Conservation (phyloP, 169 alveolate species). For the Eimeria nieschulzi region DNA sequence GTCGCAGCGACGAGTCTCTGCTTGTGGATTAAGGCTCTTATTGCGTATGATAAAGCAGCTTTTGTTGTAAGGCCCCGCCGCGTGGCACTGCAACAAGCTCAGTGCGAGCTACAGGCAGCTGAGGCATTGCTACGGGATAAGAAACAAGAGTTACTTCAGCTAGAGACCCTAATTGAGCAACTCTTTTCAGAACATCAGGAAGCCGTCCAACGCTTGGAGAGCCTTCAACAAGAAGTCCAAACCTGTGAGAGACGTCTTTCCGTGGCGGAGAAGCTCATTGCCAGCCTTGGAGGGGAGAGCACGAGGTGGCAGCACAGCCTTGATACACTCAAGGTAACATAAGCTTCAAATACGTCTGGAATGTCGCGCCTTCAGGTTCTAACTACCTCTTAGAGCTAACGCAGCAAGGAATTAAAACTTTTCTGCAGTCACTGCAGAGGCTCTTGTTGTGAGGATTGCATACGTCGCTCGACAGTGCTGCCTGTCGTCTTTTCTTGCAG, state of each 20-base stretch:
- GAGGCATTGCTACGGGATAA: slow-evolving; percentile 90
- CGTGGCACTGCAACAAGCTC: slow-evolving; percentile 92
- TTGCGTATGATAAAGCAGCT: slow-evolving; percentile 92
- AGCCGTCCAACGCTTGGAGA: slow-evolving; percentile 89
- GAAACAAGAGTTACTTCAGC: slow-evolving; percentile 90
- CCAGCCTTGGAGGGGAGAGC: slow-evolving; percentile 94
- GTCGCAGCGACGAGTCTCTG: slow-evolving; percentile 92
- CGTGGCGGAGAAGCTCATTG: slow-evolving; percentile 95
- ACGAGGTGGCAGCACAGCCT: slow-evolving; percentile 95
- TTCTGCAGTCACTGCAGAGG: neutral
- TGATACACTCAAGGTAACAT: slow-evolving; percentile 86
- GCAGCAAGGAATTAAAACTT: neutral
- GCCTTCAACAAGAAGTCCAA: slow-evolving; percentile 84
- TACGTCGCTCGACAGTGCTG: too few relatives aligned
- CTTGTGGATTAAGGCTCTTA: slow-evolving; percentile 95
- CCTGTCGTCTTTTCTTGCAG: neutral
- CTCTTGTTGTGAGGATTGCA: too few relatives aligned
- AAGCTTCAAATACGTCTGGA: slow-evolving; percentile 60
- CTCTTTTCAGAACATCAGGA: slow-evolving; percentile 87
- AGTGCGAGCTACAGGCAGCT: slow-evolving; percentile 91
- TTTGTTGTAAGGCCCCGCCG: slow-evolving; percentile 92
- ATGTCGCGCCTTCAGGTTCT: slow-evolving; percentile 69
- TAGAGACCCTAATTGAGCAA: slow-evolving; percentile 86
- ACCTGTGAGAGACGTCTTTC: slow-evolving; percentile 83
- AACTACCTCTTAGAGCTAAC: neutral